phyloP scores from a whole-genome alignment of 805 yeast species.

The Lachancea quebecensis region DNA sequence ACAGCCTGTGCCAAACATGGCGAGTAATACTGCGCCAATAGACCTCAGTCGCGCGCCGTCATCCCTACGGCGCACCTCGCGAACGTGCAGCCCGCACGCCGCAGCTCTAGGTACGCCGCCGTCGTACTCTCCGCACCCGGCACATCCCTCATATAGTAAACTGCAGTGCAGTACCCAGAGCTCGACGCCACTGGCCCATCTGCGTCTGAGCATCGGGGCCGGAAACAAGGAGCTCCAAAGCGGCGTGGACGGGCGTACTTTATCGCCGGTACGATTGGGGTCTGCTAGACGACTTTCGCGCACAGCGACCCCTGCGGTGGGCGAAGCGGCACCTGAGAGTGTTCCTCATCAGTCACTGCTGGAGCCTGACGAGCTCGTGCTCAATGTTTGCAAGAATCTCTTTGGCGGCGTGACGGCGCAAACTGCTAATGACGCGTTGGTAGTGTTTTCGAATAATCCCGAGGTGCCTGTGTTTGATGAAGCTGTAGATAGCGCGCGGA shows the following conservation, averaged over 20 bases:
- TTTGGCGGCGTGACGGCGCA: slow-evolving; percentile 24
- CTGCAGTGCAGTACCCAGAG: not conserved
- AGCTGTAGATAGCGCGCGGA: slow-evolving; percentile 2
- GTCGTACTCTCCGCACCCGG: not conserved
- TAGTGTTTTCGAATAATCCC: slow-evolving; percentile 14
- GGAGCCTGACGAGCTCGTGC: slow-evolving; percentile 26
- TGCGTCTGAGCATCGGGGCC: not conserved
- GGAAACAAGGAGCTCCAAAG: not conserved
- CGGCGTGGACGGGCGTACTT: not conserved
- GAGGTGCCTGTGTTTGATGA: slow-evolving; percentile 2
- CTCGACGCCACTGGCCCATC: slow-evolving; percentile 2
- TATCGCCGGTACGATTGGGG: slow-evolving; percentile 3
- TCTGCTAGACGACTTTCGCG: not conserved
- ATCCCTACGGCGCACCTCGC: slow-evolving; percentile 1
- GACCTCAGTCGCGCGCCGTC: not conserved
- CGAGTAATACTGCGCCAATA: not conserved
- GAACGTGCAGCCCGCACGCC: slow-evolving; percentile 4
- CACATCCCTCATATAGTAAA: not conserved
- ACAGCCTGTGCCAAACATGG: slow-evolving; percentile 4
- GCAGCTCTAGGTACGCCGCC: slow-evolving; percentile 1
- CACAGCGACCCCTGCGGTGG: not conserved
- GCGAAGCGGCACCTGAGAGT: not conserved
- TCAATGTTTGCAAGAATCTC: slow-evolving; percentile 20
- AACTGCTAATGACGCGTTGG: slow-evolving; percentile 21
- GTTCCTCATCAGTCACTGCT: slow-evolving; percentile 13